Conservation (phyloP, 768 basidiomycete species). For the Tylopilus cervinicoccineus region DNA sequence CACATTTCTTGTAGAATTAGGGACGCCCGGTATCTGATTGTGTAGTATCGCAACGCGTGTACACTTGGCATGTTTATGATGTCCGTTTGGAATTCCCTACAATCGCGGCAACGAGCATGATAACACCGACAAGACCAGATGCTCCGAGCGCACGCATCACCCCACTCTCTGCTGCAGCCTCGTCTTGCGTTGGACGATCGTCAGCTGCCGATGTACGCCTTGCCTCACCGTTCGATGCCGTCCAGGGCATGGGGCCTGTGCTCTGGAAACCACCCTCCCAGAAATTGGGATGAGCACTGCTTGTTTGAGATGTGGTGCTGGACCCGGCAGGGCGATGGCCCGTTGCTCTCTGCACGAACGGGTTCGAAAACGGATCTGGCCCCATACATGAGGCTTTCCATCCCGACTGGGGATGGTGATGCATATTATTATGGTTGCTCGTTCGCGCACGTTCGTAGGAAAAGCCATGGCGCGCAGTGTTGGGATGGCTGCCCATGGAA, state of each 20-base stretch:
- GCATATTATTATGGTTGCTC: background rate
- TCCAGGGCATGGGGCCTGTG: slow-evolving; percentile 2
- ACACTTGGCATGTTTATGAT: slow-evolving; percentile 2
- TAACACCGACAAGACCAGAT: slow-evolving; percentile 26
- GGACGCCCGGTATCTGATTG: background rate
- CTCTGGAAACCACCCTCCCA: slow-evolving; percentile 3
- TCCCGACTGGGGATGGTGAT: slow-evolving; percentile 2
- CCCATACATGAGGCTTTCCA: slow-evolving; percentile 2
- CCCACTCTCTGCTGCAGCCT: slow-evolving; percentile 23
- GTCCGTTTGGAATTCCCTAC: slow-evolving; percentile 14
- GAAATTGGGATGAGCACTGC: background rate
- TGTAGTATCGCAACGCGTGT: background rate
- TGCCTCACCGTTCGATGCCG: background rate
- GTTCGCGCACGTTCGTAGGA: slow-evolving; percentile 7
- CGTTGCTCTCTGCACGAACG: slow-evolving; percentile 28
- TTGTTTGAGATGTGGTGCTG: background rate
- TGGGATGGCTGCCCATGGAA: slow-evolving; percentile 4
- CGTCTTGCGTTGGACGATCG: slow-evolving; percentile 17
- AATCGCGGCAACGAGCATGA: slow-evolving; percentile 23
- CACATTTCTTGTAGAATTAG: background rate
- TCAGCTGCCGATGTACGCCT: slow-evolving; percentile 1
- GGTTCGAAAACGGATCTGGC: slow-evolving; percentile 22
- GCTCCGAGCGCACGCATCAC: slow-evolving; percentile 25
- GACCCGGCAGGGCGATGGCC: slow-evolving; percentile 12
- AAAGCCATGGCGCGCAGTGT: slow-evolving; percentile 9